Evolutionary conservation across 1,284 basidiomycete genomes (phyloP), one percentile per base, ranked within the genome.

Genomic region (Gymnopus androsaceus): DNA sequence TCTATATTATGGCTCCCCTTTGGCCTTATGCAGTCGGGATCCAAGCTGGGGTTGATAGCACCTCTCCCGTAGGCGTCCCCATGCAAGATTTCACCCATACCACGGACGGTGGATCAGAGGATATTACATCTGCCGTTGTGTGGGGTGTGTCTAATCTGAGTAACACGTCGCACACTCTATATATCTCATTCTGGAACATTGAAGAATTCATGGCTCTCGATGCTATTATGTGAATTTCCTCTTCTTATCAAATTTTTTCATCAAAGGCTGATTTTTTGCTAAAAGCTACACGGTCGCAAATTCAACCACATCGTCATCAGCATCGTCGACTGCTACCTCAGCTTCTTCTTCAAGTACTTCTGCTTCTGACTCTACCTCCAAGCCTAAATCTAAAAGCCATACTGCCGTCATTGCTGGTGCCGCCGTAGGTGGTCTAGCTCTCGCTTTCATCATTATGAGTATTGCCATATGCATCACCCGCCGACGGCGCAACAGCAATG

Each of bases 161-260:
- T 5, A 46, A 56, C 40, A 12, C 40, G 6, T 27, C 46, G 11
- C 55, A 56, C 30, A 56, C 50, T 8, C 33, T 56, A n/a, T 12
- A 25, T 36, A 30, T 52, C 23, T 41, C 36, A 14, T 42, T 52
- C 27, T 27, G 23, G 25, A 2, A 4, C 27, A 38, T 21, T 30
- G 25, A 41, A 34, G 17, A 52, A 21, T 52, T 4, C 12, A 21
- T 31, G 5, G 38, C 37, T 41, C n/a, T 52, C 8, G 50, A 52
- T 23, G 50, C 50, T 8, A 41, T 52, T 17, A 15, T 52, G 50
- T 52, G 12, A 27, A 31, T 41, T 30, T 40, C 31, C 31, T 27
- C 21, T 49, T 9, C 21, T 3, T 19, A 17, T 21, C 14, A n/a
- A n/a, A n/a, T n/a, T n/a, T 14, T 31, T 25, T 23, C 15, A 17